Evolutionary conservation across 2,329 filamentous ascomycete genomes (phyloP), one percentile per base, ranked within the genome.

Genomic region (Nannizziopsis arthrosporioides): DNA sequence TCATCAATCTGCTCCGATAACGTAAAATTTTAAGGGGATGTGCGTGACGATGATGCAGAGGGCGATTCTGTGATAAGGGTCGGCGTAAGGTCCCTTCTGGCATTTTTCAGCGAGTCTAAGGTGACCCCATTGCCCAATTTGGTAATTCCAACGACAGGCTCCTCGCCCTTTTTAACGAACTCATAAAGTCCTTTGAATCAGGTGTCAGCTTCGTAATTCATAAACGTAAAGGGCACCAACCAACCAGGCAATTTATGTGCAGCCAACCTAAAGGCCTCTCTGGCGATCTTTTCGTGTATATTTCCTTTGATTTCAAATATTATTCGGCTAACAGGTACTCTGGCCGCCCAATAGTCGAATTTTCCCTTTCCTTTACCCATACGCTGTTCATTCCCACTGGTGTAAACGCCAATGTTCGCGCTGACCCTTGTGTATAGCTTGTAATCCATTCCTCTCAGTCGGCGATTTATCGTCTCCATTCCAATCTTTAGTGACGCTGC

Each of bases 281-380:
- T 80, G 17, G 85, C 89, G 55, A 98, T 81, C 71, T 94, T 85
- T 73, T 98, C 92, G 76, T 98, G 92, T 54, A 96, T 63, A 58
- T 88, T 79, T 40, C 92, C 92, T 67, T 87, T 88, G 56, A 98
- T 70, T 69, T 98, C 92, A 57, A 98, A 93, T 15, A 95, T 73
- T 42, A 98, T 80, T 65, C 92, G 85, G 68, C 85, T 94, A 44
- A 96, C 86, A 7, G 87, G 81, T 56, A 96, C 81, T 67, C 90
- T 81, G 17, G 84, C 80, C 3, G 90, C 88, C 92, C 92, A 98
- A 63, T 94, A 86, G 65, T 98, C 92, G 63, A 98, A 96, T 53
- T 82, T 85, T 58, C 92, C 92, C 67, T 98, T 98, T 69, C 92
- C 92, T 70, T 96, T 98, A 66, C 92, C 92, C 93, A 98, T 98